phyloP scores from a whole-genome alignment of 2,329 filamentous ascomycete species.

The Claviceps sp. region DNA sequence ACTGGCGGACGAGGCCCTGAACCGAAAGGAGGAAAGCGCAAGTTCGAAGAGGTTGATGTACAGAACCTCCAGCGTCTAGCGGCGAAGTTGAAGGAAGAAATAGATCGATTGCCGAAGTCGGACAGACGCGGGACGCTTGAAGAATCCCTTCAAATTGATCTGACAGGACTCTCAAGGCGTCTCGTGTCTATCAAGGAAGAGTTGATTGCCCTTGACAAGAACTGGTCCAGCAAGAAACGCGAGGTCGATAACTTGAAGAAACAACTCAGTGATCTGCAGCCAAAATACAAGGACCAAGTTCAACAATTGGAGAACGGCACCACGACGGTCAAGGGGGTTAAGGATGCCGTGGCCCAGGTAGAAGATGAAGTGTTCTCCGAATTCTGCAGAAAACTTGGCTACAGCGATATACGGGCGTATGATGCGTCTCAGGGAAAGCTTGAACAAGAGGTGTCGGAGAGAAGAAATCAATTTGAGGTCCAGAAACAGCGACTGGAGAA shows the following conservation, averaged over 20 bases:
- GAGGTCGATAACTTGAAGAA: conserved; percentile 61
- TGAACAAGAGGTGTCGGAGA: conserved; percentile 79
- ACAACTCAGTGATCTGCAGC: conserved; percentile 62
- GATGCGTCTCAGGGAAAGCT: conserved; percentile 85
- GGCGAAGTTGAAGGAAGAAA: conserved; percentile 62
- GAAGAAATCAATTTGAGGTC: conserved; percentile 72
- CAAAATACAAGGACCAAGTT: conserved; percentile 63
- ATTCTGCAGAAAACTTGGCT: conserved; percentile 81
- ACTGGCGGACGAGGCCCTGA: conserved; percentile 80
- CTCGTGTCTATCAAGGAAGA: conserved; percentile 62
- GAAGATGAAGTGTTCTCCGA: conserved; percentile 77
- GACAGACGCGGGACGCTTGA: conserved; percentile 66
- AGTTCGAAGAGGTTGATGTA: conserved; percentile 82
- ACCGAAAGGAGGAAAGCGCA: conserved; percentile 59
- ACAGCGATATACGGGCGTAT: conserved; percentile 81
- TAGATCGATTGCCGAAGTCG: conserved; percentile 65
- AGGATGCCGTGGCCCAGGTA: conserved; percentile 57
- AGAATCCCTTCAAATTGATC: conserved; percentile 65
- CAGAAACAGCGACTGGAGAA: conserved; percentile 65
- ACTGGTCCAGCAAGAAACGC: conserved; percentile 70
- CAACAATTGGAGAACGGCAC: conserved; percentile 49
- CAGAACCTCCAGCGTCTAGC: conserved; percentile 69
- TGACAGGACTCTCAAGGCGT: conserved; percentile 67
- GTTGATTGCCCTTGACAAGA: conserved; percentile 63
- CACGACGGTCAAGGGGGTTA: conserved; percentile 37